Evolutionary conservation across 306 rosid species (phyloP).

Genomic region (Phaseolus lunatus): DNA sequence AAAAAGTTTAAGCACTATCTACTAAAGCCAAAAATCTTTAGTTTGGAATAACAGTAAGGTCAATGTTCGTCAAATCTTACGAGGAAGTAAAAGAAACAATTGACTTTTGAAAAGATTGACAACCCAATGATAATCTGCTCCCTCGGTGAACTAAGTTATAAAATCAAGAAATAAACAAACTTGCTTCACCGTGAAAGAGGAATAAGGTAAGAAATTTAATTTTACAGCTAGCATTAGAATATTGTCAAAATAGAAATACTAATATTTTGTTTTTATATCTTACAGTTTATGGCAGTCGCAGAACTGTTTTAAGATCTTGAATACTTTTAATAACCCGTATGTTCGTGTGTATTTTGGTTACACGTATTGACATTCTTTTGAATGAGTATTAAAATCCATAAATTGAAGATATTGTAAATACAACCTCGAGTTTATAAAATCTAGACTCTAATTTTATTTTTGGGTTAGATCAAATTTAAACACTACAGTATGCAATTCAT

Average conservation of each 20-base stretch:
- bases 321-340: background rate
- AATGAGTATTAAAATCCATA: background rate
- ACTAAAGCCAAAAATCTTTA: conserved; percentile 19
- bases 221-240: conserved; percentile 2
- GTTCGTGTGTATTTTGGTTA: background rate
- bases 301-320: background rate
- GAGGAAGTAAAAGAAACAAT: conserved; percentile 33
- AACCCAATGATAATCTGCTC: conserved; percentile 14
- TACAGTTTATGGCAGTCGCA: background rate
- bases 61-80: conserved; percentile 10
- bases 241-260: background rate
- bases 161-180: conserved; percentile 21
- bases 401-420: background rate
- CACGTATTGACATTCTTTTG: background rate
- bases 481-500: background rate
- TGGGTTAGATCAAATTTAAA: background rate
- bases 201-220: background rate
- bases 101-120: conserved; percentile 12
- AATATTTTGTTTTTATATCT: background rate
- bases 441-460: background rate
- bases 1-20: conserved; percentile 19
- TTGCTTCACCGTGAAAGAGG: background rate
- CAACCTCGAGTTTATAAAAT: background rate
- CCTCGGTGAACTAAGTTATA: background rate
- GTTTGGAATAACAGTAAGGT: conserved; percentile 22